Evolutionary conservation across 768 basidiomycete genomes (phyloP), one percentile per base, ranked within the genome.

Genomic region (Termitomyces sp.): DNA sequence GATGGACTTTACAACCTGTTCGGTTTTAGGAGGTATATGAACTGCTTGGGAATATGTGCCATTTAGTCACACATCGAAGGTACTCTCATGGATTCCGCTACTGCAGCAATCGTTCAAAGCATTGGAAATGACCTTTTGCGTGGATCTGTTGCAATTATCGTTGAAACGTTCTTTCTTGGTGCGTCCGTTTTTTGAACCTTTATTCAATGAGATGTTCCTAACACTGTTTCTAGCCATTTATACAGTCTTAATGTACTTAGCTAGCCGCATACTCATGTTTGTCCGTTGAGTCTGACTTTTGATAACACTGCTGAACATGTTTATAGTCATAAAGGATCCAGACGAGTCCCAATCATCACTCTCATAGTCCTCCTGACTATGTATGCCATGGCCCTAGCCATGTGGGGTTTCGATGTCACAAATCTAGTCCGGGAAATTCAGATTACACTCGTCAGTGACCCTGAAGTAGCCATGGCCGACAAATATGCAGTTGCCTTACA

Each of bases 151-250:
- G 60, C 56, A n/a, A 55, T 61, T n/a, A 12, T 55, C 5, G 56
- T 61, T 13, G 52, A 61, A 49, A 61, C 60, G 14, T 61, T 61
- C 47, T 58, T 61, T 26, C 47, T 61, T 18, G 60, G 60, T 55
- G 14, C 4, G 32, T 44, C 28, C n/a, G n/a, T 28, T 49, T 16
- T 16, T 14, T 14, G 13, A 3, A 9, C 2, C 41, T 43, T 4
- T 43, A 20, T 43, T 20, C 41, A 43, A 20, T n/a, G 41, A 43
- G n/a, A n/a, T n/a, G n/a, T 8, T 43, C 4, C 20, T 3, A 43
- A 20, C 41, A 43, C 9, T 4, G 9, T 43, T 20, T 43, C 41
- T 8, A 62, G 61, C 57, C 14, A 55, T 62, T 35, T 58, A 62
- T 28, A 56, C 53, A 0, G 54, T 62, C 18, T 20, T 62, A 49